A percentile compares a stretch with the other conserved stretches of the same genome.
Evolutionary conservation across 164 flowering plant genomes (phyloP).

Genomic region (Echeveria elegans): DNA sequence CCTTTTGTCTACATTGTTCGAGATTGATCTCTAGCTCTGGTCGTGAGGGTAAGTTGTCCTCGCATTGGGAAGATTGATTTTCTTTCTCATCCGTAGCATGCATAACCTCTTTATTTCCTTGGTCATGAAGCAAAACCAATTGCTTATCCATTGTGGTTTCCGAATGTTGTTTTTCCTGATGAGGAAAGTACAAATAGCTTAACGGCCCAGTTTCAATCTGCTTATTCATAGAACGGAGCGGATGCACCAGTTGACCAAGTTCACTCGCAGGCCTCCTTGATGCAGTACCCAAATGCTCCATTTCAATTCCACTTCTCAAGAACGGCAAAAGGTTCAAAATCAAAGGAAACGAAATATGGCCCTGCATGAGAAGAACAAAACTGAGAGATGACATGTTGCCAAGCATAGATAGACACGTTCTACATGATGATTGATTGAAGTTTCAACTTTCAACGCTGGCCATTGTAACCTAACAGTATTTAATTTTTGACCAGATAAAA

Average conservation of each 20-base stretch:
- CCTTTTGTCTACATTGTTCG: too few relatives aligned
- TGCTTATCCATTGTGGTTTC: conserved; percentile 4
- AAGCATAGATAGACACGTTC: not conserved
- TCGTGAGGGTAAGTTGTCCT: not conserved
- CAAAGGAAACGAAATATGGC: conserved; percentile 69
- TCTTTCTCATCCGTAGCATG: not conserved
- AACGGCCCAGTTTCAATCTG: conserved; percentile 18
- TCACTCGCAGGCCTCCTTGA: conserved; percentile 16
- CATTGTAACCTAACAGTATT: not conserved
- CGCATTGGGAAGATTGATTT: not conserved
- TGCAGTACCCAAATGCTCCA: conserved; percentile 22
- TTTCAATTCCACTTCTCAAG: conserved; percentile 32
- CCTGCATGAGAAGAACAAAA: conserved; percentile 28
- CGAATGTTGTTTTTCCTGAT: conserved; percentile 10
- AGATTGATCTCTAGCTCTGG: not conserved
- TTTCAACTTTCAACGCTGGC: not conserved
- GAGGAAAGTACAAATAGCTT: conserved; percentile 14
- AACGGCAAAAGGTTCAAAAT: conserved; percentile 52
- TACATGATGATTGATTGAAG: not conserved
- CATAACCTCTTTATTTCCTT: not conserved
- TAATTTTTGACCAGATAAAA: not conserved
- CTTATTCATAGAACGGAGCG: conserved; percentile 13
- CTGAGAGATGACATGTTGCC: not conserved
- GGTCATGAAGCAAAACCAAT: not conserved
- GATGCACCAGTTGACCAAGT: conserved; percentile 13